Conservation (phyloP, 108 stramenopile species). For the Skeletonema menzelii region DNA sequence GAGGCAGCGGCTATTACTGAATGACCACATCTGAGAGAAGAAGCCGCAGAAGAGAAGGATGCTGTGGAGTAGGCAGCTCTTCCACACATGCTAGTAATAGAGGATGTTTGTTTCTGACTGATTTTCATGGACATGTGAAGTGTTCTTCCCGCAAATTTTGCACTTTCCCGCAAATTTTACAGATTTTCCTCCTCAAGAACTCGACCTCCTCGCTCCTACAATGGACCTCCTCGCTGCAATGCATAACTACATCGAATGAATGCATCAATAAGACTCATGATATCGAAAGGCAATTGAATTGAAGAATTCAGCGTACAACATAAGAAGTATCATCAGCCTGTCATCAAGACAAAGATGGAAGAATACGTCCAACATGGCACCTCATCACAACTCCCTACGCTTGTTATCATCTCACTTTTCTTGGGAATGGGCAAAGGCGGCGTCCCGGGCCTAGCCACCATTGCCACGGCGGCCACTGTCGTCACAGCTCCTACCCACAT, state of each 20-base stretch:
- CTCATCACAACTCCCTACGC: slow-evolving; percentile 42
- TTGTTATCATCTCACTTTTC: slow-evolving; percentile 43
- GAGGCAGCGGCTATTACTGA: background rate
- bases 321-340: background rate
- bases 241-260: no score
- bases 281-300: no score
- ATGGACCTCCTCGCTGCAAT: no score
- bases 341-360: slow-evolving; percentile 24
- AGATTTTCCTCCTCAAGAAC: no score
- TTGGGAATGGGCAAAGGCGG: slow-evolving; percentile 61
- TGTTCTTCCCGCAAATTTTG: background rate
- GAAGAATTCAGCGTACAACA: no score
- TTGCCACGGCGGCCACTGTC: slow-evolving; percentile 53
- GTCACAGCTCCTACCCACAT: slow-evolving; percentile 44
- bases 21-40: background rate
- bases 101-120: no score
- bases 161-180: background rate
- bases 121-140: no score
- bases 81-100: background rate
- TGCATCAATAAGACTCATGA: no score
- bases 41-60: background rate
- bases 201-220: no score
- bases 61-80: background rate
- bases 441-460: slow-evolving; percentile 45
- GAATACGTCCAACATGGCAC: slow-evolving; percentile 32